A percentile compares a stretch with the other conserved stretches of the same genome.
These are phyloP conservation scores for Ceratobasidium sp. DNA, from an alignment of 1,284 basidiomycete genomes.

Conservation along the genomic window DNA sequence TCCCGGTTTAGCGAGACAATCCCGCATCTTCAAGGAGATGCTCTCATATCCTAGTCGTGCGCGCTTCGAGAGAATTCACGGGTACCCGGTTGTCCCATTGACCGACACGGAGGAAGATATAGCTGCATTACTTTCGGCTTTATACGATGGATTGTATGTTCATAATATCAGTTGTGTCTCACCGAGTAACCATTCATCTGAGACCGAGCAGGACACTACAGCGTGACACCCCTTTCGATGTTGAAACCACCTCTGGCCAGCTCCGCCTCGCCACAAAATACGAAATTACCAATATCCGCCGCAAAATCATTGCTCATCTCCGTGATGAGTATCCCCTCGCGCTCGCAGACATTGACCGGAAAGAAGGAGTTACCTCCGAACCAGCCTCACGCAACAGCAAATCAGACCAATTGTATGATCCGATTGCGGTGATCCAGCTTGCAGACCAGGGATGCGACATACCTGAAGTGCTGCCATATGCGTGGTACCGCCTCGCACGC, in stretches of 20 bases:
- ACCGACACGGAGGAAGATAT: constrained; percentile 31
- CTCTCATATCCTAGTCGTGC: constrained; percentile 15
- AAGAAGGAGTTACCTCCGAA: not conserved
- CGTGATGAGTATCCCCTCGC: constrained; percentile 29
- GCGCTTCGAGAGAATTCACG: constrained; percentile 22
- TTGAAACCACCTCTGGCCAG: constrained; percentile 31
- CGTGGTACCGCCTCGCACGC: constrained; percentile 31
- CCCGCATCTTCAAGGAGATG: constrained; percentile 32
- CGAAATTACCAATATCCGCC: constrained; percentile 36
- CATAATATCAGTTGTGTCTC: not conserved
- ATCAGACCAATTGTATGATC: constrained; percentile 21
- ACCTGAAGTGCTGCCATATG: constrained; percentile 30
- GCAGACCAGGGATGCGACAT: constrained; percentile 31
- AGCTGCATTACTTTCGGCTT: constrained; percentile 28
- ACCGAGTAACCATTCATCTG: not conserved
- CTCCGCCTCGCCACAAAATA: constrained; percentile 35
- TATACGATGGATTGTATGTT: constrained; percentile 33
- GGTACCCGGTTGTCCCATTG: constrained; percentile 26
- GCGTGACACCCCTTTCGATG: constrained; percentile 9
- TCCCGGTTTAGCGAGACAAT: constrained; percentile 13
- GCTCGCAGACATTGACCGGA: constrained; percentile 26
- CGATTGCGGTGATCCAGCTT: constrained; percentile 31
- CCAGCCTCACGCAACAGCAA: not conserved
- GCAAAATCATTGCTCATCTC: constrained; percentile 24
- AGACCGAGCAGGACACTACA: constrained; percentile 10